Conservation (phyloP, 208 protist species). For the Leishmania mexicana region DNA sequence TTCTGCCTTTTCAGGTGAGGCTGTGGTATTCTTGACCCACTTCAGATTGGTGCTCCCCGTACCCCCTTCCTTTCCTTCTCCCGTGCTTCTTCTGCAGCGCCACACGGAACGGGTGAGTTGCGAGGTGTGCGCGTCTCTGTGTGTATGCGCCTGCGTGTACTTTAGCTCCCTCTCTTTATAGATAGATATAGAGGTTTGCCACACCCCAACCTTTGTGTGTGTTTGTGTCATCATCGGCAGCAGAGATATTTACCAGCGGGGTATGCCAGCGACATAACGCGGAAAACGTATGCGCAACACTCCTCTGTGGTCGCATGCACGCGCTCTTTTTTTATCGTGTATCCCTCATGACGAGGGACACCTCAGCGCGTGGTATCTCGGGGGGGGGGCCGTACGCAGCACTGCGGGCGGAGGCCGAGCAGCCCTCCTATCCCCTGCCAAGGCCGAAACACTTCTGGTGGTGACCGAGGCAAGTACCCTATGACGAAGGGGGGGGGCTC, state of each 20-base stretch:
- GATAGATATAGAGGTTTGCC: neutral
- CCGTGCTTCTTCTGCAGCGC: neutral
- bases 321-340: neutral
- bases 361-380: too few relatives aligned
- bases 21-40: neutral
- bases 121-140: neutral
- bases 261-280: too few relatives aligned
- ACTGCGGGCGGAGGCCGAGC: neutral
- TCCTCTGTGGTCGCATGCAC: neutral
- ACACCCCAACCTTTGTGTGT: too few relatives aligned
- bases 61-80: neutral
- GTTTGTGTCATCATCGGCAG: too few relatives aligned
- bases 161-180: neutral
- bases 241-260: too few relatives aligned
- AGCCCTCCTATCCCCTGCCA: neutral
- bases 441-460: neutral
- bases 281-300: too few relatives aligned
- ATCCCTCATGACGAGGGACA: neutral
- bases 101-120: neutral
- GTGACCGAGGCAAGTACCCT: neutral
- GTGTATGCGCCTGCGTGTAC: neutral
- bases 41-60: neutral
- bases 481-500: neutral
- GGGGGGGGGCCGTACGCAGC: too few relatives aligned
- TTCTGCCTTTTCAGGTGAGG: neutral